These are phyloP conservation scores for Podospora anserina DNA, from an alignment of 495 filamentous ascomycete species.

Conservation along the genomic window DNA sequence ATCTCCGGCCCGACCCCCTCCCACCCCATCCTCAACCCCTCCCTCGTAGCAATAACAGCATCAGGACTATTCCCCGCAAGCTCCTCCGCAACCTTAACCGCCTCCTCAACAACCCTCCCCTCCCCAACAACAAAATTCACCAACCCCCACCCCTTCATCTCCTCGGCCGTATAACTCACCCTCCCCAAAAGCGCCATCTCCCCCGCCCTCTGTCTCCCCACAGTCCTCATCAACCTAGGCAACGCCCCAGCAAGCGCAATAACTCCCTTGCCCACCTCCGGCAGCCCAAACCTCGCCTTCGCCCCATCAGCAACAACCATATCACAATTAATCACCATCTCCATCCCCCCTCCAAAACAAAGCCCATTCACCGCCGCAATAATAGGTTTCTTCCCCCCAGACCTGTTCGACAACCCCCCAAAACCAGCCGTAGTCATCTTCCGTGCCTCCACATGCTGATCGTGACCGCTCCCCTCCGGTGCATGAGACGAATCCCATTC, in stretches of 20 bases:
- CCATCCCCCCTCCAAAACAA: slow-evolving; percentile 71
- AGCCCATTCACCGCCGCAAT: slow-evolving; percentile 79
- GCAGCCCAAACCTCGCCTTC: slow-evolving; percentile 61
- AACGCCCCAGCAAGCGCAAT: slow-evolving; percentile 71
- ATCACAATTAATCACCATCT: slow-evolving; percentile 72
- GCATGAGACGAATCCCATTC: slow-evolving; percentile 41
- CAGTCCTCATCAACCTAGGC: slow-evolving; percentile 64
- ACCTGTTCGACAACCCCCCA: slow-evolving; percentile 47
- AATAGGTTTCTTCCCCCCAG: slow-evolving; percentile 64
- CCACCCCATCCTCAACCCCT: slow-evolving; percentile 62
- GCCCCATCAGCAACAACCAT: slow-evolving; percentile 60
- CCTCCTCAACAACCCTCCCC: slow-evolving; percentile 49
- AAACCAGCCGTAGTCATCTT: slow-evolving; percentile 41
- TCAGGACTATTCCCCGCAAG: slow-evolving; percentile 68
- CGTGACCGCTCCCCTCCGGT: slow-evolving; percentile 43
- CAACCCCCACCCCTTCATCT: slow-evolving; percentile 69
- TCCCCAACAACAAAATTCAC: slow-evolving; percentile 66
- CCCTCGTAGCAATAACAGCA: slow-evolving; percentile 63
- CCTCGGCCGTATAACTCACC: slow-evolving; percentile 51
- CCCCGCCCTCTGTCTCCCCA: slow-evolving; percentile 66
- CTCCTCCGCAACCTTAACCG: slow-evolving; percentile 51
- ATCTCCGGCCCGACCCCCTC: slow-evolving; percentile 62
- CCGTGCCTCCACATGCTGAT: slow-evolving; percentile 35
- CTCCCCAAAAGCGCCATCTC: slow-evolving; percentile 74
- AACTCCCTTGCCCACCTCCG: slow-evolving; percentile 70